Base-by-base conservation (phyloP, 179 eudicot species). In the Silene noctiflora region DNA sequence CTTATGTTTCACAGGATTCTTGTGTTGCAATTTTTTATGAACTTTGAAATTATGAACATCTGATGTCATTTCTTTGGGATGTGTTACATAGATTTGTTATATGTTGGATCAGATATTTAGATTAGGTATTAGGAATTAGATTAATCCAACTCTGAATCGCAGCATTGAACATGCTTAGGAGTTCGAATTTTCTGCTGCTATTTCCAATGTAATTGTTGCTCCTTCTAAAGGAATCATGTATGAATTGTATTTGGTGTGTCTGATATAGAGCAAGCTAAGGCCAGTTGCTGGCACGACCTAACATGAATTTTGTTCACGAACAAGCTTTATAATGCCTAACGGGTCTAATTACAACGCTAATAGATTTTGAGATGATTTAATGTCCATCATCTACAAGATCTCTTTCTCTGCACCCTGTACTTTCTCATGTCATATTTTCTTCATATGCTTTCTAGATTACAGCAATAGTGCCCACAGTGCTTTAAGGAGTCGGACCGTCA, bases 41-140 rank as follows among this genome's bases (percentile, higher is more conserved):
- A 14, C 22, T 51, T 63, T 22, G 33, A 44, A 74, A 61, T 24
- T 21, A 21, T 51, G 72, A 46, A 74, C 22, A n/a, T 69, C 31
- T 69, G 31, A 31, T 64, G 31, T 65, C 21, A 4, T 27, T 17
- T 67, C 4, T 14, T 20, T 20, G 62, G 24, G 3, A 35, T 19
- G 29, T 25, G 11, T 55, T 21, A 10, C n/a, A n/a, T n/a, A n/a
- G n/a, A 9, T 48, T 53, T 44, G 35, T 75, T 69, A 33, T 46
- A 22, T 46, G 6, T 31, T 70, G 19, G 6, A 64, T 64, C 39
- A 25, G 71, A 9, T 16, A 20, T 65, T 10, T n/a, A 0, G 5
- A 35, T 35, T 13, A 13, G 27, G 17, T n/a, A 9, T 17, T 44
- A 14, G 21, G 24, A 63, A 51, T 33, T 33, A 67, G 33, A 12